These are phyloP conservation scores for Yarrowia sp. DNA, from an alignment of 805 yeast genomes.

Conservation along the genomic window DNA sequence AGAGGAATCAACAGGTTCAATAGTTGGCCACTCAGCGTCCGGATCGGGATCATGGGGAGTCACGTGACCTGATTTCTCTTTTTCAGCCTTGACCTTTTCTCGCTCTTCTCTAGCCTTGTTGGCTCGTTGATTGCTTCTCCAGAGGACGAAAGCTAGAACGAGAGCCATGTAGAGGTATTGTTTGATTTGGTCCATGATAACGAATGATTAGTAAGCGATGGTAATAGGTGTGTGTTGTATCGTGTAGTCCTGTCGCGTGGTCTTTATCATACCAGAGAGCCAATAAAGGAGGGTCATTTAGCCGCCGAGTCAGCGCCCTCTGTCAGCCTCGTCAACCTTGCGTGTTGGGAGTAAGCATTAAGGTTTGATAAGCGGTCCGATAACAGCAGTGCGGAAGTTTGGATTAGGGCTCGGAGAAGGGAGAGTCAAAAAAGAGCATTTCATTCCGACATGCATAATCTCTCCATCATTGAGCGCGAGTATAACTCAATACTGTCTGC, in stretches of 20 bases:
- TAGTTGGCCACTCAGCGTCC: neutral
- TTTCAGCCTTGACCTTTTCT: neutral
- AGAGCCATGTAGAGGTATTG: neutral
- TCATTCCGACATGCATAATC: too few species aligned
- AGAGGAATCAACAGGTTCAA: neutral
- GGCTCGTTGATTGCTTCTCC: neutral
- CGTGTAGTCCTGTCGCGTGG: neutral
- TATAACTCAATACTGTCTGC: too few species aligned
- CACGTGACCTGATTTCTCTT: neutral
- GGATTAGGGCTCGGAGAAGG: neutral
- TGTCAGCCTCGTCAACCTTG: too few species aligned
- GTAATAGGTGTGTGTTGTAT: neutral
- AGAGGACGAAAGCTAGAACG: neutral
- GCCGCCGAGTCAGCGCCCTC: neutral
- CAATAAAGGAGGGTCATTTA: neutral
- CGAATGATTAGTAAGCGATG: neutral
- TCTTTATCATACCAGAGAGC: neutral
- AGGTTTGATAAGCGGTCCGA: neutral
- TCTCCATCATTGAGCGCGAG: too few species aligned
- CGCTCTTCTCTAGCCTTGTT: neutral
- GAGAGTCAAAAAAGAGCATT: too few species aligned
- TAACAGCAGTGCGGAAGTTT: neutral
- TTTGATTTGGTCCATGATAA: conserved; percentile 1
- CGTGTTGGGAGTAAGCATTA: neutral
- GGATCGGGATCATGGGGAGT: neutral